These are phyloP conservation scores for Astrocystis sublimbata DNA, from an alignment of 495 filamentous ascomycete genomes.

Conservation along the genomic window DNA sequence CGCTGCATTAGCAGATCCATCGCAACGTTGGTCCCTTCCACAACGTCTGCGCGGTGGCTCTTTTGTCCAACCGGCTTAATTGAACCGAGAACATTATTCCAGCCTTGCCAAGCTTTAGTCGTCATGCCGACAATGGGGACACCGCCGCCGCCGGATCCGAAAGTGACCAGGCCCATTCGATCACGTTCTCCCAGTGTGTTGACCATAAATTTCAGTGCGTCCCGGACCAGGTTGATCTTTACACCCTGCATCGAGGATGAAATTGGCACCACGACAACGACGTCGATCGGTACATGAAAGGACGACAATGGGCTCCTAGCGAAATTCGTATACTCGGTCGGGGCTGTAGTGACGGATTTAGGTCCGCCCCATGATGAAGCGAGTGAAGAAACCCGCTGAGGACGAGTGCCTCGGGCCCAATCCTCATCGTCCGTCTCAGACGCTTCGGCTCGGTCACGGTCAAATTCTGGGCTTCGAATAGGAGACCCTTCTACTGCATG, in stretches of 20 bases:
- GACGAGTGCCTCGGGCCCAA: conserved; percentile 68
- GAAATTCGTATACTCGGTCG: conserved; percentile 77
- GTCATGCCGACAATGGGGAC: conserved; percentile 98
- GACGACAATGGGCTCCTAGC: conserved; percentile 57
- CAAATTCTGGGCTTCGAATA: conserved; percentile 66
- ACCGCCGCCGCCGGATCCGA: conserved; percentile 91
- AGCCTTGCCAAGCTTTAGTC: conserved; percentile 88
- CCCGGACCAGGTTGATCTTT: conserved; percentile 94
- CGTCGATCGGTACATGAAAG: conserved; percentile 88
- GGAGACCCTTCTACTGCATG: conserved; percentile 65
- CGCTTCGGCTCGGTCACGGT: conserved; percentile 65
- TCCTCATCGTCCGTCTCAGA: conserved; percentile 92
- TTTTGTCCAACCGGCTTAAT: conserved; percentile 95
- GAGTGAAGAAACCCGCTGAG: conserved; percentile 80
- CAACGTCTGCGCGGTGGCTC: conserved; percentile 93
- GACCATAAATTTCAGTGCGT: conserved; percentile 91
- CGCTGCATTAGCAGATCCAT: conserved; percentile 99
- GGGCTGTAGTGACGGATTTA: conserved; percentile 72
- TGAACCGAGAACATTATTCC: conserved; percentile 82
- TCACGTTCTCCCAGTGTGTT: conserved; percentile 89
- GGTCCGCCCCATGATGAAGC: conserved; percentile 79
- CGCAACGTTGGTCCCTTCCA: conserved; percentile 96
- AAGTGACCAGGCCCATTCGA: conserved; percentile 96
- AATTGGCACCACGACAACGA: conserved; percentile 95
- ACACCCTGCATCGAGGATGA: conserved; percentile 99